Base-by-base conservation (phyloP, 108 stramenopile genomes). In the Fragilaria crotonensis region DNA sequence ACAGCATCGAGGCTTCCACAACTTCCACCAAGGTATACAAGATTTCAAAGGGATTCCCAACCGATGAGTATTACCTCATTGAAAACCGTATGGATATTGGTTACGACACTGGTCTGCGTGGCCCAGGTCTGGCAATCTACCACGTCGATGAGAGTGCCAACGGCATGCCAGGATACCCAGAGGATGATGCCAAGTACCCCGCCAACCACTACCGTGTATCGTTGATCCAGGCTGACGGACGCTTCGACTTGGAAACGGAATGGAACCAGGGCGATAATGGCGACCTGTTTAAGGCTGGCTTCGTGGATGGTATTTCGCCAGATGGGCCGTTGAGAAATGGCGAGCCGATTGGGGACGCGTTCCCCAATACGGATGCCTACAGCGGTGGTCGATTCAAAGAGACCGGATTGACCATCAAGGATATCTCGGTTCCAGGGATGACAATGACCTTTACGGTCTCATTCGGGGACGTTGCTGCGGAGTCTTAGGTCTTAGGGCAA, bases 301-400 rank as follows among this genome's bases (percentile, higher is more conserved):
- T 36, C n/a, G 60, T 66, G 18, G 45, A 61, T 20, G 23, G 44
- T 20, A 49, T 67, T 5, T 17, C 48, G 17, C 62, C 66, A 18
- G 33, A 33, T 3, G 54, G 33, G 2, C 30, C 30, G 2, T 59
- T 45, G 7, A 25, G n/a, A 48, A 28, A 53, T 18, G 27, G 20
- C 7, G 17, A 19, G 57, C 18, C n/a, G 7, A 47, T 19, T 14
- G 58, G 60, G 7, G 36, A 41, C 11, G 36, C 7, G 14, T 41
- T 11, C 14, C 85, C 85, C 46, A 86, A 83, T 47, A 80, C 85
- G 0, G 76, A 86, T 49, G 51, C 65, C 2, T 86, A 83, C 60
- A 68, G 73, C 36, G 45, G 21, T 60, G 80, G 80, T 11, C 9
- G 19, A 14, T 20, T 49, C 0, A 20, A 20, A 0, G 0, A 14